Percentiles rank a stretch among this genome's conserved stretches.
Conservation (phyloP, 768 basidiomycete genomes). For the Rubroboletus pulcherrimus region DNA sequence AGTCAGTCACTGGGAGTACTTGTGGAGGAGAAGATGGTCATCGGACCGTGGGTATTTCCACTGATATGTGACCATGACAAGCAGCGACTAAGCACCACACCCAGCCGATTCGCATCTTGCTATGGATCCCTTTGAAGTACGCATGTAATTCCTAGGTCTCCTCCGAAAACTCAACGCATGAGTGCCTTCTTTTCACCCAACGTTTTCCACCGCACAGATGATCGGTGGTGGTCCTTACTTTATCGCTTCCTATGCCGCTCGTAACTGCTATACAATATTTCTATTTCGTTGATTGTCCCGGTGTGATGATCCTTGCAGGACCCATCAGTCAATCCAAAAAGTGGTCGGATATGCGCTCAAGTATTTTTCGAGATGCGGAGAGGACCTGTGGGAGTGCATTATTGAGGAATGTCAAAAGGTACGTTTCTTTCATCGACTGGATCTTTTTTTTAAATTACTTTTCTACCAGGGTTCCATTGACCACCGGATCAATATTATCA, state of each 20-base stretch:
- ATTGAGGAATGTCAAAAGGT: slow-evolving; percentile 90
- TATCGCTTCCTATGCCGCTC: background rate
- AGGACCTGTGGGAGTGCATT: no score
- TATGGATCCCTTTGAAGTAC: slow-evolving; percentile 63
- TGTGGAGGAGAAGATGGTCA: no score
- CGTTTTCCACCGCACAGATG: background rate
- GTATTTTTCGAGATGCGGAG: no score
- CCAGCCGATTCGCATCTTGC: background rate
- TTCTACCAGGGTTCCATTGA: slow-evolving; percentile 71
- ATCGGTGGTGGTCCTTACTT: background rate
- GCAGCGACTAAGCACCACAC: background rate
- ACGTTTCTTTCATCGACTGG: background rate
- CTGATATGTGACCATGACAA: no score
- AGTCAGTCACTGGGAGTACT: no score
- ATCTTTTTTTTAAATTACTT: no score
- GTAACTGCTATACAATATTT: slow-evolving; percentile 26
- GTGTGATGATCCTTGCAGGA: no score
- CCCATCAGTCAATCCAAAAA: no score
- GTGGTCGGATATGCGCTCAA: no score
- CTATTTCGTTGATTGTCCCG: no score
- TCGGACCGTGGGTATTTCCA: no score
- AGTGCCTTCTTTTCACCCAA: slow-evolving; percentile 1
- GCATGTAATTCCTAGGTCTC: slow-evolving; percentile 67
- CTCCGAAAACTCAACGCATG: slow-evolving; percentile 65
- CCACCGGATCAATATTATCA: slow-evolving; percentile 88